Evolutionary conservation across 2,329 filamentous ascomycete species (phyloP), one percentile per base, ranked within the genome.

Genomic region (Fusarium proliferatum): DNA sequence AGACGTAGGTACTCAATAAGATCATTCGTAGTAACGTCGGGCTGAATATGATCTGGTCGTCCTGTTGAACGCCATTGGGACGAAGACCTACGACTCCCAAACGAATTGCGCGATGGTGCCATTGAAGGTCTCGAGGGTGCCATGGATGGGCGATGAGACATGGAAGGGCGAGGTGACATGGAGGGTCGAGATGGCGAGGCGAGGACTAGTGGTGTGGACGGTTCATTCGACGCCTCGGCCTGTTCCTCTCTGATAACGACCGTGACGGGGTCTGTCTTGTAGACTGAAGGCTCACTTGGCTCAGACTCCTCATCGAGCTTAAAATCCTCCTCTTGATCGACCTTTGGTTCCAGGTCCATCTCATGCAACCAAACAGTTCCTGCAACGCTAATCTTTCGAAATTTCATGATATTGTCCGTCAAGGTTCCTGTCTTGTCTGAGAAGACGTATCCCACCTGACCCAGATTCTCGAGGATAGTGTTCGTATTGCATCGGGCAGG

Each of bases 331-430:
- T 63, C 64, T 13, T 78, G 76, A 9, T 77, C 66, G 1, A 73
- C 67, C 59, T 85, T 68, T 45, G 52, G 80, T 58, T 88, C 84
- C 4, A 95, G 82, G 79, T 97, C 94, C 69, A 88, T 86, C 78
- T 96, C 92, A 75, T 97, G 95, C 38, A 96, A 85, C 94, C 95
- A 97, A 3, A 95, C 92, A 2, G 93, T 95, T 11, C 95, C 95
- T 6, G 94, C 95, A 38, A 98, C 91, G 76, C 93, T 97, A 82
- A 98, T 88, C 80, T 97, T 97, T 48, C 95, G 92, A 80, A 98
- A 98, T 71, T 94, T 94, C 96, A 98, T 98, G 16, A 94, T 88
- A 75, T 98, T 98, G 77, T 98, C 95, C 3, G 95, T 98, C 74
- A 98, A 85, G 0, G 95, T 98, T 4, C 95, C 95, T 1, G 95